Base-by-base conservation (phyloP, 306 rosid genomes). In the Myrica gale region DNA sequence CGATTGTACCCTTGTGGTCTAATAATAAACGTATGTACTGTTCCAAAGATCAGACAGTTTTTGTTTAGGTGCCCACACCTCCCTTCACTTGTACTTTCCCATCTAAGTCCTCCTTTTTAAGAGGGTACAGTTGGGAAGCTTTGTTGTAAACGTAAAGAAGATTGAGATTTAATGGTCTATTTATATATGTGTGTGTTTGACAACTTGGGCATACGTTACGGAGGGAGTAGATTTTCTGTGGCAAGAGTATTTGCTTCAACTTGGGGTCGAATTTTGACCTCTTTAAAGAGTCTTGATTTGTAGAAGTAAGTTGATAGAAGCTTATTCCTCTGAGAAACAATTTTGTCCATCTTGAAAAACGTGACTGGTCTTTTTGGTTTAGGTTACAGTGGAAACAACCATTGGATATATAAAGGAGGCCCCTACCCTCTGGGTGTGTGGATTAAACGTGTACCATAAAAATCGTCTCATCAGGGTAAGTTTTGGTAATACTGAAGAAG, bases 381-480 rank as follows among this genome's bases (percentile, higher is more conserved):
- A 85, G 98, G 92, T 71, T 69, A 52, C 52, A 19, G 96, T 88
- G 76, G 82, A 62, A 20, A 89, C 91, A 50, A 90, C 90, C 80
- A 75, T 95, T 76, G 98, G 98, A 75, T 95, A 89, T 70, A 9
- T 87, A 81, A 95, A 95, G 88, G 93, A 92, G 80, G 88, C 88
- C 74, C 92, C 93, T 75, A 19, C 44, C 77, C 73, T 94, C 52
- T 44, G 73, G 43, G 95, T 92, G 81, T 7, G 81, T 82, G 98
- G 98, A 74, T 90, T 86, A 86, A 92, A 92, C 10, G 92, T 95
- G 74, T 92, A 95, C 85, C 96, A 90, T 79, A 95, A 90, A 82
- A 95, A 95, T 85, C 96, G 98, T 74, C 92, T 95, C 74, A 95
- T 95, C 84, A 89, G 91, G 95, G 98, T 95, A 85, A 75, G 84